Evolutionary conservation across 2,329 filamentous ascomycete genomes (phyloP).

Genomic region (Alternaria ethzedia): DNA sequence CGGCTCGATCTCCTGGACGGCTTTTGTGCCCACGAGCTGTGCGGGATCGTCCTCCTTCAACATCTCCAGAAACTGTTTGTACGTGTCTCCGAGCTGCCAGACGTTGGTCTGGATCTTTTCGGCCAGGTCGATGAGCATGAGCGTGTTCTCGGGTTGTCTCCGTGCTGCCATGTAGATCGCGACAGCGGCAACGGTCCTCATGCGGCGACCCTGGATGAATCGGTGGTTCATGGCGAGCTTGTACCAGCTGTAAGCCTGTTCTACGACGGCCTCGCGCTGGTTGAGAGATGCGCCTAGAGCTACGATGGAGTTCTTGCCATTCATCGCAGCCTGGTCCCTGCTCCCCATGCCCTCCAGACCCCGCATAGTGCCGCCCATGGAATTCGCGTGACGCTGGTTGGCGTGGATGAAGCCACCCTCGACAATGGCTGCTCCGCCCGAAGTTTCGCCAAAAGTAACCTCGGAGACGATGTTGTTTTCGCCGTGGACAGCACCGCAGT

Average conservation of each 20-base stretch:
- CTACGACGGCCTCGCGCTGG: slow-evolving; percentile 44
- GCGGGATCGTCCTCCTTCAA: slow-evolving; percentile 67
- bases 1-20: slow-evolving; percentile 80
- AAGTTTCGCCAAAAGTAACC: slow-evolving; percentile 86
- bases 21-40: slow-evolving; percentile 44
- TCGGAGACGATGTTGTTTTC: slow-evolving; percentile 92
- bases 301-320: slow-evolving; percentile 53
- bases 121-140: slow-evolving; percentile 95
- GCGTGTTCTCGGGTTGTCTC: slow-evolving; percentile 75
- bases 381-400: slow-evolving; percentile 79
- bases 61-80: slow-evolving; percentile 78
- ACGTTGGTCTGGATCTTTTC: slow-evolving; percentile 87
- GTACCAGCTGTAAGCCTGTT: slow-evolving; percentile 52
- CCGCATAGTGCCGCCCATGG: slow-evolving; percentile 57
- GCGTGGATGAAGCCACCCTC: slow-evolving; percentile 88
- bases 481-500: slow-evolving; percentile 83
- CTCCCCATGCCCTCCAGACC: slow-evolving; percentile 59
- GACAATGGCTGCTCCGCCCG: slow-evolving; percentile 84
- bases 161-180: slow-evolving; percentile 90
- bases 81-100: slow-evolving; percentile 87
- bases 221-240: slow-evolving; percentile 63
- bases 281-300: slow-evolving; percentile 49
- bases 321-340: slow-evolving; percentile 69
- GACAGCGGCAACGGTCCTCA: slow-evolving; percentile 85
- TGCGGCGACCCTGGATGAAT: slow-evolving; percentile 72